These are phyloP conservation scores for Saccharum spontaneum DNA, from an alignment of 176 grass and related monocot species.

Conservation along the genomic window DNA sequence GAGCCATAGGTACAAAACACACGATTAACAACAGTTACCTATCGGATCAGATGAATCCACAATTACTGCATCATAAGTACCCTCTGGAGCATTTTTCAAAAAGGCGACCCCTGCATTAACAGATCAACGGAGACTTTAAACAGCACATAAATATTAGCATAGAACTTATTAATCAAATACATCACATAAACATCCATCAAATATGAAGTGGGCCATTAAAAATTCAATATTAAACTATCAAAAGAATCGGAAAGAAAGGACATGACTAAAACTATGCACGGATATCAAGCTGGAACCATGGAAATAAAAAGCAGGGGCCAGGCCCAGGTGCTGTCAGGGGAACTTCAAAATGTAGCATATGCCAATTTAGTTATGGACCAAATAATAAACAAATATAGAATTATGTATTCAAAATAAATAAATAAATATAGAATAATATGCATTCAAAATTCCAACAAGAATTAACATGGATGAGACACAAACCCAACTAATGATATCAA, in stretches of 20 bases:
- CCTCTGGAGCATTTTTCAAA: constrained; percentile 69
- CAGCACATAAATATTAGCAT: not conserved
- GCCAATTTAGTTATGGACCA: not conserved
- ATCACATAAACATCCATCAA: constrained; percentile 1
- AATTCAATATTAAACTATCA: not conserved
- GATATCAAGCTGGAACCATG: not conserved
- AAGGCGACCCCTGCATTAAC: constrained; percentile 74
- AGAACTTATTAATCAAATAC: not conserved
- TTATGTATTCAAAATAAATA: not conserved
- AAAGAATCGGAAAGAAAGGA: not conserved
- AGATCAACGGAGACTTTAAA: not conserved
- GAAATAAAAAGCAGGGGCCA: not conserved
- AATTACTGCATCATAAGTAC: constrained; percentile 89
- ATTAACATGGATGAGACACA: not conserved
- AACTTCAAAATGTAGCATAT: not conserved
- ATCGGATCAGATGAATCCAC: constrained; percentile 96
- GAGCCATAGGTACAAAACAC: not conserved
- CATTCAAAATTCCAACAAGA: not conserved
- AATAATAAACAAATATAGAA: not conserved
- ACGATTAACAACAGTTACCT: constrained; percentile 45
- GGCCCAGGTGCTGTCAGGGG: not conserved
- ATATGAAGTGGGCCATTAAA: constrained; percentile 9
- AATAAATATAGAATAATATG: not conserved
- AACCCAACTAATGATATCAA: not conserved
- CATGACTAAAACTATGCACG: not conserved